phyloP scores from a whole-genome alignment of 2,329 filamentous ascomycete genomes.

The Cladosporium colombiae region DNA sequence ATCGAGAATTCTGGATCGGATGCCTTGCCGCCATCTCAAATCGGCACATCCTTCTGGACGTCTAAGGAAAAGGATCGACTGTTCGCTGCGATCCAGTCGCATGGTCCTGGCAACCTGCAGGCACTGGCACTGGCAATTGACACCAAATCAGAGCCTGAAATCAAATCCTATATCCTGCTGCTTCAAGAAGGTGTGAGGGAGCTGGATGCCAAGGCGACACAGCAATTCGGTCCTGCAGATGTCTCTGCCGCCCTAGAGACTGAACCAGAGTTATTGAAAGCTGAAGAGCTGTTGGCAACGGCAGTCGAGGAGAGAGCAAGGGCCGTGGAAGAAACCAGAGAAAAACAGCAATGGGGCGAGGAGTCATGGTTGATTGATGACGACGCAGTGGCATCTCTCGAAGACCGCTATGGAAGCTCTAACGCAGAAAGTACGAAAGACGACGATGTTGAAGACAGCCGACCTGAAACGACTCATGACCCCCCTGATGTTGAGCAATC shows the following conservation, averaged over 20 bases:
- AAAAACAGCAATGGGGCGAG: constrained; percentile 56
- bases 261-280: constrained; percentile 53
- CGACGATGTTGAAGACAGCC: constrained; percentile 12
- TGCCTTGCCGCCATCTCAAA: constrained; percentile 51
- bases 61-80: constrained; percentile 68
- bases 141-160: constrained; percentile 74
- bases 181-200: constrained; percentile 55
- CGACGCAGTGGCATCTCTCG: constrained; percentile 39
- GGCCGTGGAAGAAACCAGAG: background rate
- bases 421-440: constrained; percentile 24
- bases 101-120: constrained; percentile 63
- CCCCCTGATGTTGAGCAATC: background rate
- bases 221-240: constrained; percentile 52
- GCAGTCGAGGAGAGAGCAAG: constrained; percentile 47
- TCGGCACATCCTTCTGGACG: constrained; percentile 73
- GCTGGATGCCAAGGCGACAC: constrained; percentile 39
- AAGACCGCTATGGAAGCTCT: constrained; percentile 21
- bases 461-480: background rate
- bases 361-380: constrained; percentile 65
- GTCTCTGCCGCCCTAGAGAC: constrained; percentile 74
- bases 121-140: constrained; percentile 64
- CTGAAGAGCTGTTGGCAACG: constrained; percentile 64
- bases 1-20: background rate
- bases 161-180: constrained; percentile 67
- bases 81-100: constrained; percentile 64